Base-by-base conservation (phyloP, 2,329 filamentous ascomycete genomes). In the Lomentospora prolificans region DNA sequence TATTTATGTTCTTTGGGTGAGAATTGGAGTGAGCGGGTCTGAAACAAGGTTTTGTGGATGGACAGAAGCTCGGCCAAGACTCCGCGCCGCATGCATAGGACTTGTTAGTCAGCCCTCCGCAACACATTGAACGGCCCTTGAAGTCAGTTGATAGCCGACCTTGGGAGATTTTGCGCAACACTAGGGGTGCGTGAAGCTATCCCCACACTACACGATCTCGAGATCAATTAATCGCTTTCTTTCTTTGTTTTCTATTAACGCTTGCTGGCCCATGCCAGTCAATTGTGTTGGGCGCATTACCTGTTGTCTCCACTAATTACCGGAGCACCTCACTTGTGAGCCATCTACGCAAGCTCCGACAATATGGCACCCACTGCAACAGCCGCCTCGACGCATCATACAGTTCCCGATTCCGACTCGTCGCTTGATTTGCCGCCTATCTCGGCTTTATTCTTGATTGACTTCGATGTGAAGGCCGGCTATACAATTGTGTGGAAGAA, bases 401-500 rank as follows among this genome's bases (percentile, higher is more conserved):
- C 33, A 17, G 28, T 44, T 30, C 31, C 65, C 70, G 60, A 64
- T 67, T 48, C 31, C 19, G 51, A 17, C 53, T 65, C 64, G 8
- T 66, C 70, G 22, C 66, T 72, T 59, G 78, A 81, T 60, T 70
- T 79, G 8, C 81, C 81, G 51, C 78, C 78, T 55, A 82, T 92
- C 65, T 85, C 86, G 39, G 90, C 90, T 30, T 78, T 95, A 33
- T 96, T 95, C 70, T 78, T 95, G 60, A 92, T 95, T 70, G 84
- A 88, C 66, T 96, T 96, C 73, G 90, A 96, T 71, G 87, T 92
- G 72, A 94, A 91, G 70, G 86, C 90, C 64, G 90, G 90, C 75
- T 95, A 86, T 71, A 95, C 90, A 50, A 87, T 97, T 66, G 82
- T 84, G 33, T 97, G 94, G 94, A 90, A 95, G 69, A 84, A 82